These are phyloP conservation scores for Allium cepa DNA, from an alignment of 106 monocot species.

Conservation along the genomic window DNA sequence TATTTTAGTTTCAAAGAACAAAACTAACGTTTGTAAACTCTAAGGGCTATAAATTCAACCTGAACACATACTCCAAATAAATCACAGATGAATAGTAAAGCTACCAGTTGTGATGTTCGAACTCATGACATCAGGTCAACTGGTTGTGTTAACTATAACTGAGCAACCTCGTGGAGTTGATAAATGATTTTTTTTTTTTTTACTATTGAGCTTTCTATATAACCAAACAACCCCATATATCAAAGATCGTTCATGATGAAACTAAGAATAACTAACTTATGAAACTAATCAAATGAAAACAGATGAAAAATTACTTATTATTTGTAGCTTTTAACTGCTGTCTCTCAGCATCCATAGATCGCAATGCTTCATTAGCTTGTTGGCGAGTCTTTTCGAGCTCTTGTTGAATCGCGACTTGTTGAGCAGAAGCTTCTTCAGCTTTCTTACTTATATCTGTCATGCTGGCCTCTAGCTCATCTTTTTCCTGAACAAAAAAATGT, in stretches of 20 bases:
- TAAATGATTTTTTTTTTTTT: too few relatives aligned
- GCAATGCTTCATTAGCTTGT: slow-evolving; percentile 83
- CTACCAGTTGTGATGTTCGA: too few relatives aligned
- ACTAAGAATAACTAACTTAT: background rate
- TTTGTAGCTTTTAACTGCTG: slow-evolving; percentile 75
- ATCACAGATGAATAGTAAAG: too few relatives aligned
- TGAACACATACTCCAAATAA: too few relatives aligned
- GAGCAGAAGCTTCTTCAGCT: slow-evolving; percentile 41
- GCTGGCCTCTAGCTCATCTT: slow-evolving; percentile 88
- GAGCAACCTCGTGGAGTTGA: too few relatives aligned
- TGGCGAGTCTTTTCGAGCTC: slow-evolving; percentile 76
- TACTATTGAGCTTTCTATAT: background rate
- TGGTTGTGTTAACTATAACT: too few relatives aligned
- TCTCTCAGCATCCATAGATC: slow-evolving; percentile 80
- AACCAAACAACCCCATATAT: background rate
- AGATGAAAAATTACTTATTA: slow-evolving; percentile 50
- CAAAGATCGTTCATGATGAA: background rate
- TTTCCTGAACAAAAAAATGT: slow-evolving; percentile 45
- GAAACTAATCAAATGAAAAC: background rate
- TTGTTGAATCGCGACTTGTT: slow-evolving; percentile 45
- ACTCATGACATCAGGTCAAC: too few relatives aligned
- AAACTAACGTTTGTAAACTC: too few relatives aligned
- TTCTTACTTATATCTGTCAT: slow-evolving; percentile 51
- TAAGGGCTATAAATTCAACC: too few relatives aligned
- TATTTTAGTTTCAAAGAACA: too few relatives aligned